phyloP scores from a whole-genome alignment of 352 stramenopile genomes.

The Phytophthora quininea region DNA sequence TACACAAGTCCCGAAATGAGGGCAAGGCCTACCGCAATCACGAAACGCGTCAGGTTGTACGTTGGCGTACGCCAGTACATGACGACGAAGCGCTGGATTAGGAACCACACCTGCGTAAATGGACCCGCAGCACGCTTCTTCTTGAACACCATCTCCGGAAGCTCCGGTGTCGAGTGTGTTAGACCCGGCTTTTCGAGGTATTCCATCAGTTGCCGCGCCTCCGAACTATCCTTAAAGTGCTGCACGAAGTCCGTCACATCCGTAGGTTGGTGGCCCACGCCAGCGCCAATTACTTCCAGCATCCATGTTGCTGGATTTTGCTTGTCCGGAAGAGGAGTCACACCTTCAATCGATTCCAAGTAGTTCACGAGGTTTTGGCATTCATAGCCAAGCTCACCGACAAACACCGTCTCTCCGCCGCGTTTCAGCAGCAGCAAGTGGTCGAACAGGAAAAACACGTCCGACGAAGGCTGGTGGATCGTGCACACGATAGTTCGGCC shows the following conservation, averaged over 20 bases:
- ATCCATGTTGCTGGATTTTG: conserved; percentile 28
- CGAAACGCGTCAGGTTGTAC: conserved; percentile 69
- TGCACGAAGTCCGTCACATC: conserved; percentile 40
- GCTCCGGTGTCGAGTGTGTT: conserved; percentile 15
- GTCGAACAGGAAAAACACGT: conserved; percentile 87
- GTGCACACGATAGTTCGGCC: conserved; percentile 81
- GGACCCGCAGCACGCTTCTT: conserved; percentile 33
- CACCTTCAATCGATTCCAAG: conserved; percentile 49
- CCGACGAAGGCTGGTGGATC: conserved; percentile 88
- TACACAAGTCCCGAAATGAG: conserved; percentile 72
- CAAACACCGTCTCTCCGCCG: conserved; percentile 70
- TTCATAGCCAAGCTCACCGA: conserved; percentile 71
- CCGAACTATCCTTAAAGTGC: conserved; percentile 36
- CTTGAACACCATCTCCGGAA: conserved; percentile 31
- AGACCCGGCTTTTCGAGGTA: conserved; percentile 26
- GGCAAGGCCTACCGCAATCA: conserved; percentile 58
- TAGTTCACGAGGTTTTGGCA: conserved; percentile 50
- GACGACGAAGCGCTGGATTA: conserved; percentile 27
- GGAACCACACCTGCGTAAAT: conserved; percentile 19
- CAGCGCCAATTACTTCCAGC: conserved; percentile 34
- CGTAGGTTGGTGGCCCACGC: conserved; percentile 14
- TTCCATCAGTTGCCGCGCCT: conserved; percentile 16
- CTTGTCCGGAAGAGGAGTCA: conserved; percentile 11
- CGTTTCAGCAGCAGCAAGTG: conserved; percentile 67
- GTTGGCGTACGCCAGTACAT: conserved; percentile 47